A percentile compares a stretch with the other conserved stretches of the same genome.
Evolutionary conservation across 139 green algal genomes (phyloP).

Genomic region (Asterochloris sp.): DNA sequence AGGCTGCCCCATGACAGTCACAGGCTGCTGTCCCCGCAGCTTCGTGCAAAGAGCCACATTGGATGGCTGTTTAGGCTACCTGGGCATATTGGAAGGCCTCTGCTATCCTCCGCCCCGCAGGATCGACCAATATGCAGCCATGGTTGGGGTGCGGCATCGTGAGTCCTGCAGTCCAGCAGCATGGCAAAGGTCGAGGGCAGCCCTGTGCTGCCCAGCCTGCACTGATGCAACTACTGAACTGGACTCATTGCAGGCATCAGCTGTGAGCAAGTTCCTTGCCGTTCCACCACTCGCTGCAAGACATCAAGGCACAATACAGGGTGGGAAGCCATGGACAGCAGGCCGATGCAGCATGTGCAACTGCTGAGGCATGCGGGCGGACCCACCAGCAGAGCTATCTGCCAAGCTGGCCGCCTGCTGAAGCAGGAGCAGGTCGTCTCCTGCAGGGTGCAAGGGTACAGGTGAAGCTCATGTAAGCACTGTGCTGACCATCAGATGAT

Average conservation of each 20-base stretch:
- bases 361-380: neutral
- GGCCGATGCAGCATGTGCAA: neutral
- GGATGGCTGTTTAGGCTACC: conserved; percentile 22
- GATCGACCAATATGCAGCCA: conserved; percentile 64
- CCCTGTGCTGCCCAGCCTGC: neutral
- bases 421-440: conserved; percentile 20
- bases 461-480: no score
- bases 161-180: conserved; percentile 3
- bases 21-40: neutral
- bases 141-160: conserved; percentile 81
- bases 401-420: conserved; percentile 18
- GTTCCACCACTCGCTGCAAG: no score
- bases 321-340: neutral
- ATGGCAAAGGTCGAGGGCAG: neutral
- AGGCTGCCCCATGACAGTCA: neutral
- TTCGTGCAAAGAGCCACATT: neutral
- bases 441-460: neutral
- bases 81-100: conserved; percentile 64
- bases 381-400: conserved; percentile 27
- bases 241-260: neutral
- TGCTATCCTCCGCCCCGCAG: conserved; percentile 36
- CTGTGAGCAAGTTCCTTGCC: neutral
- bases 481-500: no score
- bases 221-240: neutral
- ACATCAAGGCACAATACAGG: neutral